Base-by-base conservation (phyloP, 305 asterid genomes). In the Coffea humblotiana region DNA sequence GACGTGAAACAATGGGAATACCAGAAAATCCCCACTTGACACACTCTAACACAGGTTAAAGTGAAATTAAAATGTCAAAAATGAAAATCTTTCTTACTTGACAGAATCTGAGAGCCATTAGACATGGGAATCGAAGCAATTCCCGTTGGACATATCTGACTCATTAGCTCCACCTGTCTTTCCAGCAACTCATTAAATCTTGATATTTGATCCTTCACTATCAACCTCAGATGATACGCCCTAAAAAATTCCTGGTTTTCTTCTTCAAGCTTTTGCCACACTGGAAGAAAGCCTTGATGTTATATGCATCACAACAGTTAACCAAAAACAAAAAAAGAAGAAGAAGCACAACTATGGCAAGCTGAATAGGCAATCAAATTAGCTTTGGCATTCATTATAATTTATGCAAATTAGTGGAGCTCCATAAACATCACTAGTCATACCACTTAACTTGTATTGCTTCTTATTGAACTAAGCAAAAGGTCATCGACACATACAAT, bases 211-310 rank as follows among this genome's bases (percentile, higher is more conserved):
- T 89, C 89, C 77, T 84, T 87, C 84, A 87, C 81, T 52, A 81
- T 6, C 87, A 90, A 72, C 79, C 85, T 84, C 47, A 73, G 56
- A 74, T 82, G 72, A 76, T 90, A 92, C 16, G 86, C 92, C 81
- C 74, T 85, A 87, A 92, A 90, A 79, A 90, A 90, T 19, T 86
- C 95, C 71, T 51, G 87, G 74, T 90, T 89, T 79, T 88, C 88
- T 51, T 84, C 85, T 81, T 88, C 91, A 74, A 92, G 92, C 88
- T 81, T 88, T 85, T 83, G 85, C 95, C 93, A 92, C 79, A 92
- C 95, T 92, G 91, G 75, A 87, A 83, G 72, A 78, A 47, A 77
- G 51, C 66, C 66, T 73, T 78, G 52, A 75, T 63, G 77, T 89
- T 74, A 82, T 67, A 73, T 32, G 63, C 69, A 63, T 75, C 78